Evolutionary conservation across 2,329 filamentous ascomycete genomes (phyloP), one percentile per base, ranked within the genome.

Genomic region (Epichloe scottii): DNA sequence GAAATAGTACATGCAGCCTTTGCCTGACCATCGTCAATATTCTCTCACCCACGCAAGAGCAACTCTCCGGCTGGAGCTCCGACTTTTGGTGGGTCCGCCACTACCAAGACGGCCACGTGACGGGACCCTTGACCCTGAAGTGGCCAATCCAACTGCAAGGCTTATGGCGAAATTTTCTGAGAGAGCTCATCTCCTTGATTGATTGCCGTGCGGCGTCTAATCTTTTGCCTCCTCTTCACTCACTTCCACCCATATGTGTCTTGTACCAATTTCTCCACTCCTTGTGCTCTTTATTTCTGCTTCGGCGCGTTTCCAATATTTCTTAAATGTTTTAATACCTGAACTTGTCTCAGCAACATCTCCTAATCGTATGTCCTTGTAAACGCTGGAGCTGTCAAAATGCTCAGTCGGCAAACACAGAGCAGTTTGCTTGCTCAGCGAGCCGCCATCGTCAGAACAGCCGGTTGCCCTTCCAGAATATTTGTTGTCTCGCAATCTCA

Each of bases 381-480:
- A 35, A 37, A n/a, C 34, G n/a, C 40, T 14, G 34, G 11, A 23
- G 14, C 23, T 15, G 11, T 51, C 60, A 63, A 51, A 51, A 70
- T 70, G 68, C 62, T 70, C 49, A 56, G 66, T 35, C 62, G 64
- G 53, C 66, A 66, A 42, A 60, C 64, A 34, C 57, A 62, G 52
- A 59, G 62, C 56, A 55, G 62, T 51, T 54, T 63, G 15, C 56
- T 58, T 37, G 55, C 61, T 39, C 62, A 58, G 19, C 57, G 58
- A 26, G 52, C 52, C 11, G 48, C 58, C 34, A 34, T 52, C 33
- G 34, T 57, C 45, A 51, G 56, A 26, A 51, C 58, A 44, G 55
- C 55, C 51, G 54, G 56, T 41, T 50, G 51, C 6, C 57, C 55
- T 2, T 41, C 53, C 5, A 58, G 54, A 56, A 53, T 45, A 21